A percentile compares a stretch with the other conserved stretches of the same genome.
phyloP scores from a whole-genome alignment of 2,329 filamentous ascomycete species.

The Coleophoma cylindrospora region DNA sequence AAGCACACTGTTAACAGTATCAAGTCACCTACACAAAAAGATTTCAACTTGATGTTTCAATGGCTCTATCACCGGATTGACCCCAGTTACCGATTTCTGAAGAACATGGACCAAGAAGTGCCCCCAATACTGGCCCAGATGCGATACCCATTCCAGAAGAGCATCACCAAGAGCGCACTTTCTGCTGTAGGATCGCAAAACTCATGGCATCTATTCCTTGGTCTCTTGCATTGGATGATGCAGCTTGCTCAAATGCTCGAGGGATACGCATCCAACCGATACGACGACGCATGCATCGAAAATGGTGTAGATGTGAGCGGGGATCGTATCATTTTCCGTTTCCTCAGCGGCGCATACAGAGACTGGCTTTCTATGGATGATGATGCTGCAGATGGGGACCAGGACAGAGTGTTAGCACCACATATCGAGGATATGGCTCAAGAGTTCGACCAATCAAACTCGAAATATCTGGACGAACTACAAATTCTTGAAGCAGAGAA shows the following conservation, averaged over 20 bases:
- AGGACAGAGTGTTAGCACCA: constrained; percentile 70
- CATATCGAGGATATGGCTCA: constrained; percentile 84
- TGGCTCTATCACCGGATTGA: constrained; percentile 97
- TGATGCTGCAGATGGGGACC: constrained; percentile 80
- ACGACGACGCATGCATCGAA: constrained; percentile 86
- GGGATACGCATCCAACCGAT: constrained; percentile 69
- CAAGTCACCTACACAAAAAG: constrained; percentile 93
- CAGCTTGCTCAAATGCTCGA: constrained; percentile 93
- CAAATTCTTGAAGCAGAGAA: constrained; percentile 84
- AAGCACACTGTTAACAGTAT: constrained; percentile 89
- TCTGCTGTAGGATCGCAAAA: constrained; percentile 94
- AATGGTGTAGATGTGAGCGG: constrained; percentile 81
- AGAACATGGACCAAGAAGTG: constrained; percentile 92
- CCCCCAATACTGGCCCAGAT: constrained; percentile 89
- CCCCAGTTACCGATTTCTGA: constrained; percentile 87
- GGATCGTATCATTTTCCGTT: constrained; percentile 92
- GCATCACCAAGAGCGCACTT: constrained; percentile 94
- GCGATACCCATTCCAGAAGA: constrained; percentile 90
- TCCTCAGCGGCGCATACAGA: constrained; percentile 82
- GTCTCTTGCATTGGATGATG: constrained; percentile 98
- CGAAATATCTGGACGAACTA: constrained; percentile 78
- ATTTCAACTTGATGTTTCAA: constrained; percentile 97
- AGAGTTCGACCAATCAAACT: constrained; percentile 81
- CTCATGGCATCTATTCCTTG: constrained; percentile 84
- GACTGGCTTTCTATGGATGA: constrained; percentile 94